Conservation (phyloP, 2,329 filamentous ascomycete species). For the Neofusicoccum sp. region DNA sequence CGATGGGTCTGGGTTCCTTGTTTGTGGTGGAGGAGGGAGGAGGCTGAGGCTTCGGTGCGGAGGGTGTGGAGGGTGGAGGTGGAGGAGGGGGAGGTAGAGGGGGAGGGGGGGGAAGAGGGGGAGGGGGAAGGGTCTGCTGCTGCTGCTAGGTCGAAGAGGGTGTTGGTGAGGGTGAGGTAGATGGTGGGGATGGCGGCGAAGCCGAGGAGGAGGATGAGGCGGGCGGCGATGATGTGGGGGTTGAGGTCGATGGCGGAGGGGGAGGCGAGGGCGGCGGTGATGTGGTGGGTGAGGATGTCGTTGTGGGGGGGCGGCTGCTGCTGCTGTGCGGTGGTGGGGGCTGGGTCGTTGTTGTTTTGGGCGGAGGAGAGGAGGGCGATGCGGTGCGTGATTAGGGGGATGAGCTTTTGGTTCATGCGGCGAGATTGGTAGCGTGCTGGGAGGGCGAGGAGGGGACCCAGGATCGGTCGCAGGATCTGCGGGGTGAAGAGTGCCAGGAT, state of each 20-base stretch:
- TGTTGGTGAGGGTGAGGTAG: not conserved
- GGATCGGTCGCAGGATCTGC: not conserved
- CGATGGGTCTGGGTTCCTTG: not conserved
- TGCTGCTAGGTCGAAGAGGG: not conserved
- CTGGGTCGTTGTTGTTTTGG: not conserved
- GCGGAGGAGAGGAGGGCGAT: not conserved
- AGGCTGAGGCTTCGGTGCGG: slow-evolving; percentile 25
- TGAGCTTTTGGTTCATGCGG: slow-evolving; percentile 9
- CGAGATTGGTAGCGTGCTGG: slow-evolving; percentile 9
- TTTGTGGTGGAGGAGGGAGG: slow-evolving; percentile 19
- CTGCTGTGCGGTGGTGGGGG: too few species aligned
- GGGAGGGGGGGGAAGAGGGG: too few species aligned
- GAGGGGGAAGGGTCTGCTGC: too few species aligned
- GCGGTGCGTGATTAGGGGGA: slow-evolving; percentile 9
- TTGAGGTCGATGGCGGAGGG: not conserved
- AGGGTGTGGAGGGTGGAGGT: not conserved
- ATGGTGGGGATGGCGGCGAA: slow-evolving; percentile 27
- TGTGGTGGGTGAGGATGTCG: slow-evolving; percentile 5
- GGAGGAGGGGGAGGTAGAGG: not conserved
- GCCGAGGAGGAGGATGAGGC: slow-evolving; percentile 22
- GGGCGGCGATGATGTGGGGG: slow-evolving; percentile 5
- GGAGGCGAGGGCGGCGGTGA: not conserved
- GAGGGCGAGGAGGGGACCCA: slow-evolving; percentile 9
- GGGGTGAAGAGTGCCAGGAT: slow-evolving; percentile 1
- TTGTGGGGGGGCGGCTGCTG: too few species aligned